A percentile compares a stretch with the other conserved stretches of the same genome.
Evolutionary conservation across 192 early-diverging fungal species (phyloP).

Genomic region (Coemansia sp.): DNA sequence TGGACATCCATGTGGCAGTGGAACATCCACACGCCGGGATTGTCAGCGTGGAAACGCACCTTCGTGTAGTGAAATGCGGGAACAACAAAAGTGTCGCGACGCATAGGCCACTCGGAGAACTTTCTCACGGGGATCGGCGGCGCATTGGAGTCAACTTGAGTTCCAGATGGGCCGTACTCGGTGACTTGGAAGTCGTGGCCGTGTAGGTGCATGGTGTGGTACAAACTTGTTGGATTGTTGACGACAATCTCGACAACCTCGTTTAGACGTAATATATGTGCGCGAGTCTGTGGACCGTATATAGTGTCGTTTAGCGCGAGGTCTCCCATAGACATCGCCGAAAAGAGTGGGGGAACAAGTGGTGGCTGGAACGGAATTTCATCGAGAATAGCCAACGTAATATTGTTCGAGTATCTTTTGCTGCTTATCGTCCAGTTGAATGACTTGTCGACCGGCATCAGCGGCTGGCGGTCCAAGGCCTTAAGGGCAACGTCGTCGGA

Average conservation of each 20-base stretch:
- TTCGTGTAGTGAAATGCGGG: constrained; percentile 57
- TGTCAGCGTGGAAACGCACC: constrained; percentile 71
- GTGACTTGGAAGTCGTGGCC: constrained; percentile 76
- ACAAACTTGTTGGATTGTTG: constrained; percentile 65
- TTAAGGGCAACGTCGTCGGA: constrained; percentile 21
- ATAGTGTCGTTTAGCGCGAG: neutral
- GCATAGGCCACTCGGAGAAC: constrained; percentile 62
- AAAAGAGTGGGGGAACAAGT: neutral
- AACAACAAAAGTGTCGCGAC: constrained; percentile 64
- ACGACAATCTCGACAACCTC: constrained; percentile 60
- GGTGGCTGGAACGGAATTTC: neutral
- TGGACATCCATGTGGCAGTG: constrained; percentile 68
- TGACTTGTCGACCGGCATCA: constrained; percentile 11
- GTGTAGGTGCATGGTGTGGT: constrained; percentile 80
- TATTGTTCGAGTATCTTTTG: neutral
- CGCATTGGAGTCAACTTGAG: constrained; percentile 25
- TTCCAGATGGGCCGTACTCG: constrained; percentile 51
- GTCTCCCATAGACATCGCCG: neutral
- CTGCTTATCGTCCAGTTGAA: neutral
- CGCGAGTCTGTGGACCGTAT: constrained; percentile 62
- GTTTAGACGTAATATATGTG: constrained; percentile 19
- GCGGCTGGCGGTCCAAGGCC: constrained; percentile 5
- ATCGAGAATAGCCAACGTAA: neutral
- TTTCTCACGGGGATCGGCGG: constrained; percentile 61
- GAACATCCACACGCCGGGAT: constrained; percentile 80